These are phyloP conservation scores for Boletus pseudopeckii DNA, from an alignment of 768 basidiomycete species.

Conservation along the genomic window DNA sequence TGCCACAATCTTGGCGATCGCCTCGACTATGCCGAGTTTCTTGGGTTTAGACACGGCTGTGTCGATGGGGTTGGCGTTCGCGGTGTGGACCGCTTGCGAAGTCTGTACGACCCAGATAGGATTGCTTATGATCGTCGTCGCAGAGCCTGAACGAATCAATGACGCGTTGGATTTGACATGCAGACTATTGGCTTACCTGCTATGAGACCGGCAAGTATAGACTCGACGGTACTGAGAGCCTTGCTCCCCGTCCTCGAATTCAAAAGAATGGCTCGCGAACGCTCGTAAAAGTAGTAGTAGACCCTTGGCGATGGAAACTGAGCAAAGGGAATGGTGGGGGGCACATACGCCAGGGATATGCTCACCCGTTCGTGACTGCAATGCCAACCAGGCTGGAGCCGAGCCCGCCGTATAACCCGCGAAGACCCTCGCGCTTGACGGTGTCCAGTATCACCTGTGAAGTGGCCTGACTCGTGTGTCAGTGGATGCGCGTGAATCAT, in stretches of 20 bases:
- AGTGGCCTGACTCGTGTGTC: slow-evolving; percentile 45
- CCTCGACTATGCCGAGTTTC: slow-evolving; percentile 65
- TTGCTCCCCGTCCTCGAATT: slow-evolving; percentile 56
- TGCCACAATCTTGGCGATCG: slow-evolving; percentile 62
- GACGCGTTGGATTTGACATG: background rate
- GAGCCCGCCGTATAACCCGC: slow-evolving; percentile 85
- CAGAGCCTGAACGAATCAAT: slow-evolving; percentile 54
- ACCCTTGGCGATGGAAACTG: slow-evolving; percentile 45
- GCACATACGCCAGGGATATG: slow-evolving; percentile 11
- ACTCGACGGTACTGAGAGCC: slow-evolving; percentile 79
- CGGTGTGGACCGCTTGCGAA: slow-evolving; percentile 70
- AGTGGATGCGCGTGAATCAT: background rate
- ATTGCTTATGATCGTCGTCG: slow-evolving; percentile 85
- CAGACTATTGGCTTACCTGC: slow-evolving; percentile 52
- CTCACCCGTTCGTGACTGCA: slow-evolving; percentile 87
- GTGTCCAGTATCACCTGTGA: slow-evolving; percentile 69
- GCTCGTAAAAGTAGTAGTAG: slow-evolving; percentile 92
- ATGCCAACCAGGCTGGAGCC: slow-evolving; percentile 85
- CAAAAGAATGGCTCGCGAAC: slow-evolving; percentile 56
- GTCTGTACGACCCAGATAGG: slow-evolving; percentile 98
- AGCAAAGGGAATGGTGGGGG: background rate
- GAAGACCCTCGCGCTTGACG: slow-evolving; percentile 78
- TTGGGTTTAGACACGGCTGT: slow-evolving; percentile 40
- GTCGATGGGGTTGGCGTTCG: slow-evolving; percentile 34
- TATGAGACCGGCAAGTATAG: slow-evolving; percentile 82